These are phyloP conservation scores for Termitomyces sp. DNA, from an alignment of 768 basidiomycete species.

Conservation along the genomic window DNA sequence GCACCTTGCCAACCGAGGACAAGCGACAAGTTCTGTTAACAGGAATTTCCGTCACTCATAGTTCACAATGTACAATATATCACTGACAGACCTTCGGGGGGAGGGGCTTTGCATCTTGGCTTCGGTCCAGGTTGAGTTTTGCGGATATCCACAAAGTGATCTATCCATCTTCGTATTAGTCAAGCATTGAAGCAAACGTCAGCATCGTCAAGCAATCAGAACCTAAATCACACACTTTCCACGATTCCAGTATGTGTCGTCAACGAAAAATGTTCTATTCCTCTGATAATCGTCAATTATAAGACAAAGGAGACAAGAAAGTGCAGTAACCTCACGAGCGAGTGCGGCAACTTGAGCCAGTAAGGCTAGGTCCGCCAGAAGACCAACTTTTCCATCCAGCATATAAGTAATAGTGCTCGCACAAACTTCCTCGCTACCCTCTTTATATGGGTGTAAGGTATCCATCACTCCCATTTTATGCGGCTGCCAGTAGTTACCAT, in stretches of 20 bases:
- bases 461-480: constrained; percentile 29
- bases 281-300: constrained; percentile 31
- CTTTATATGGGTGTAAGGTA: constrained; percentile 27
- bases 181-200: background rate
- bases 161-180: constrained; percentile 44
- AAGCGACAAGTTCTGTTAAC: constrained; percentile 62
- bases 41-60: background rate
- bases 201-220: background rate
- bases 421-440: constrained; percentile 32
- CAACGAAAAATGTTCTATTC: constrained; percentile 63
- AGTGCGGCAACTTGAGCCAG: constrained; percentile 66
- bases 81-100: constrained; percentile 48
- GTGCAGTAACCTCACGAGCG: constrained; percentile 53
- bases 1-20: constrained; percentile 65
- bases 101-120: constrained; percentile 58
- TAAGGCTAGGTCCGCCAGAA: constrained; percentile 62
- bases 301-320: background rate
- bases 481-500: constrained; percentile 51
- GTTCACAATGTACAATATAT: background rate
- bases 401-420: constrained; percentile 68
- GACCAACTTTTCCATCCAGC: constrained; percentile 62
- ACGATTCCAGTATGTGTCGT: constrained; percentile 72
- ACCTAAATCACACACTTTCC: constrained; percentile 47
- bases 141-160: constrained; percentile 58
- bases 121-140: constrained; percentile 57